A percentile compares a stretch with the other conserved stretches of the same genome.
These are phyloP conservation scores for Dendrocalamus sinicus DNA, from an alignment of 176 grass and related monocot species.

Conservation along the genomic window DNA sequence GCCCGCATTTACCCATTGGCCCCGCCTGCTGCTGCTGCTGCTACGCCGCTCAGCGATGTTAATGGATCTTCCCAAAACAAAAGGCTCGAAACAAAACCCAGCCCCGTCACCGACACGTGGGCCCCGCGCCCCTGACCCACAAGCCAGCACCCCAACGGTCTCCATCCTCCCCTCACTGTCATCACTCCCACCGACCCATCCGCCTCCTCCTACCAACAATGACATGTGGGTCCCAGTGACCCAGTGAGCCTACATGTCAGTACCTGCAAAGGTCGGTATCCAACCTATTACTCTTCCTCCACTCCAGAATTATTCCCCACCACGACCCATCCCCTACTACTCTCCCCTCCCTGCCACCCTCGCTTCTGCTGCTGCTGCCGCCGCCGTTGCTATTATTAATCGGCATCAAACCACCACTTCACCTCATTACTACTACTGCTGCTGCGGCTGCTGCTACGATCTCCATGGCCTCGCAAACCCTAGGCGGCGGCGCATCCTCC, in stretches of 20 bases:
- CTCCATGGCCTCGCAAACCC: slow-evolving; percentile 46
- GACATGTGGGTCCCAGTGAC: background rate
- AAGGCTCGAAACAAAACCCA: background rate
- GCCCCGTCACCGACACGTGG: background rate
- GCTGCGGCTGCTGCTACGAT: slow-evolving; percentile 17
- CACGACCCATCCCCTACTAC: slow-evolving; percentile 2
- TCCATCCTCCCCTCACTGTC: background rate
- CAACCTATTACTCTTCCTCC: background rate
- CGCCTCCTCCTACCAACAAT: accelerated
- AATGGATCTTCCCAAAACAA: background rate
- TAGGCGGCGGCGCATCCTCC: background rate
- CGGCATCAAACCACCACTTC: slow-evolving; percentile 41
- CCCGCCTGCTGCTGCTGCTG: no score
- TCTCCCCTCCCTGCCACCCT: slow-evolving; percentile 16
- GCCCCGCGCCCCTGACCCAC: background rate
- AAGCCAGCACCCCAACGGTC: background rate
- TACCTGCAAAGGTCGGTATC: background rate
- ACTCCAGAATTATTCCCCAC: background rate
- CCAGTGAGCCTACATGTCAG: background rate
- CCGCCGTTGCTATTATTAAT: slow-evolving; percentile 43
- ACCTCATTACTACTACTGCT: slow-evolving; percentile 12
- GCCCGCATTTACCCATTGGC: no score
- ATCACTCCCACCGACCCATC: background rate
- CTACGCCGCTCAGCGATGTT: no score
- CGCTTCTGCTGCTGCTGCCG: slow-evolving; percentile 16